These are phyloP conservation scores for Kluyveromyces sp. DNA, from an alignment of 1,139 yeast species.

Conservation along the genomic window DNA sequence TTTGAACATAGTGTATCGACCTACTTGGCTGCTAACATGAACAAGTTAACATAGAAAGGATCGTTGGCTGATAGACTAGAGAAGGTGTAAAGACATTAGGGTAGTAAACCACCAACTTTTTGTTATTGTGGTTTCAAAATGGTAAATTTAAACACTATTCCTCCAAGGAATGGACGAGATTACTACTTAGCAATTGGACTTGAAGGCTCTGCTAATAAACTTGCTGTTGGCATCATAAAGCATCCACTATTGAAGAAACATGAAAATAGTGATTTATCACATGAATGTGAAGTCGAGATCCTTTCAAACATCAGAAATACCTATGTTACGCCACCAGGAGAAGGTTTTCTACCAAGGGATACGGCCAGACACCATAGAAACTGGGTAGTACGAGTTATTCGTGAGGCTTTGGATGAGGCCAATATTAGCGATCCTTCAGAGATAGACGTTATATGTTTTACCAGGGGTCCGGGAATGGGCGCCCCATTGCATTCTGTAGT, in stretches of 20 bases:
- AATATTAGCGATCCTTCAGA: constrained; percentile 41
- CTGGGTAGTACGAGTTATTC: constrained; percentile 84
- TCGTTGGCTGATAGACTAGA: too few species aligned
- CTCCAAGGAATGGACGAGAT: constrained; percentile 34
- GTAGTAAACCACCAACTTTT: too few species aligned
- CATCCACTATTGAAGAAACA: constrained; percentile 52
- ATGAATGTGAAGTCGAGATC: constrained; percentile 47
- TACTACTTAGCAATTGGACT: constrained; percentile 74
- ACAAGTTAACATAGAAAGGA: too few species aligned
- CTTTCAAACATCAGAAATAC: constrained; percentile 89
- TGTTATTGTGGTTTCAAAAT: constrained; percentile 1
- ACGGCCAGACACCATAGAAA: constrained; percentile 94
- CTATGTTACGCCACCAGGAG: constrained; percentile 94
- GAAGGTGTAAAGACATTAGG: too few species aligned
- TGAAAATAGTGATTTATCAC: constrained; percentile 30
- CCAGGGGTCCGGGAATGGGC: constrained; percentile 99
- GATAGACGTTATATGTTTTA: constrained; percentile 85
- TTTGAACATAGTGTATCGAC: too few species aligned
- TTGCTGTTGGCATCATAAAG: constrained; percentile 86
- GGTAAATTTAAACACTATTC: constrained; percentile 22
- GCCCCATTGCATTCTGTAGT: constrained; percentile 94
- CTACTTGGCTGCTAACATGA: too few species aligned
- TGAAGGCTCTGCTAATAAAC: constrained; percentile 94
- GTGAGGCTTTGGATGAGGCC: constrained; percentile 59
- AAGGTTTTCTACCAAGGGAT: constrained; percentile 92